Evolutionary conservation across 1,139 yeast species (phyloP), one percentile per base, ranked within the genome.

Genomic region (Pneumocystis oryctolagi): DNA sequence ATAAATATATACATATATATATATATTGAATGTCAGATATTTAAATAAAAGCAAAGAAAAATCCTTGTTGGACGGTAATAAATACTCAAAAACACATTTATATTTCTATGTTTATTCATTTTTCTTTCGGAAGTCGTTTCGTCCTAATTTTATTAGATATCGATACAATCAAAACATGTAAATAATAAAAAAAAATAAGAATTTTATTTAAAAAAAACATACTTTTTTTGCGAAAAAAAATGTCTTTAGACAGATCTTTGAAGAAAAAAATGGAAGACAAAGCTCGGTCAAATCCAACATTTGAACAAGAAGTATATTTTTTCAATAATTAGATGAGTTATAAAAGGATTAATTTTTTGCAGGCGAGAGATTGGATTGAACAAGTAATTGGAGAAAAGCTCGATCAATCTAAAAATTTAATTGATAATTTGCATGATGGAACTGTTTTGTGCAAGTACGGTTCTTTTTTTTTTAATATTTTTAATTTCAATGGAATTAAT

Each of bases 371-470:
- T 6, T 72, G 75, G 75, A 67, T 72, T 28, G 69, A 68, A 37
- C 30, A 64, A 4, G 66, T 72, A 8, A 59, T 70, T n/a, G 68
- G 67, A 14, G 70, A 69, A 59, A 25, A 63, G 6, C 62, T 71
- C 12, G 68, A 69, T 39, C 31, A 42, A 0, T 62, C 63, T 3
- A 71, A 66, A 5, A 73, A 73, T 61, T 63, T 86, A 39, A 72
- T 85, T 47, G 83, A 80, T 1, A 72, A 77, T 2, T 75, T 89
- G 28, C 83, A 82, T 68, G 86, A 82, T 68, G 96, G 96, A 1
- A 80, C 80, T 2, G 73, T 82, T 0, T 75, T 89, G 28, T 86
- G 60, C 60, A 62, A 60, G 61, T 20, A 53, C 14, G 30, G 5
- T 34, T 31, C 9, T 28, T 59, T 8, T 40, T 53, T 20, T 32